phyloP scores from a whole-genome alignment of 1,284 basidiomycete genomes.

The Takashimella koratensis region DNA sequence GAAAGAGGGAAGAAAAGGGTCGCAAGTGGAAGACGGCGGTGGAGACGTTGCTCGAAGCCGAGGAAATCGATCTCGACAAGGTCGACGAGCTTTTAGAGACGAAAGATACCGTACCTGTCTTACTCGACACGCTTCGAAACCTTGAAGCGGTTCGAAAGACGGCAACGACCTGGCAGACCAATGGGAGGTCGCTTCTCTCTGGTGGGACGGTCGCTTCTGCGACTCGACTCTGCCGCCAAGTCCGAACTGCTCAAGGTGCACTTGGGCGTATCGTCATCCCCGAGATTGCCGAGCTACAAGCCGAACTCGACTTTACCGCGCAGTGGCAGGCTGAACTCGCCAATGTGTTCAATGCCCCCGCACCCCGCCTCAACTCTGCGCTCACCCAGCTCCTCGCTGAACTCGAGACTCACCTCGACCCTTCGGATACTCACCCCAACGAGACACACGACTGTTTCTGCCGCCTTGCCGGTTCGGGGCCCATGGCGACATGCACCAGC shows the following conservation, averaged over 20 bases:
- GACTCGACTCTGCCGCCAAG: slow-evolving; percentile 29
- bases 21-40: slow-evolving; percentile 24
- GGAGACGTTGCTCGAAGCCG: slow-evolving; percentile 20
- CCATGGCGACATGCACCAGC: slow-evolving; percentile 32
- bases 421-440: slow-evolving; percentile 30
- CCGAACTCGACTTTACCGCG: slow-evolving; percentile 30
- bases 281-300: slow-evolving; percentile 33
- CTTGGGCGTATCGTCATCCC: slow-evolving; percentile 30
- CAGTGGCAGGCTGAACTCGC: slow-evolving; percentile 25
- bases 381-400: slow-evolving; percentile 26
- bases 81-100: slow-evolving; percentile 25
- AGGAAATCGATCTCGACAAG: slow-evolving; percentile 24
- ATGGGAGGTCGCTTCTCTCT: slow-evolving; percentile 20
- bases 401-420: slow-evolving; percentile 26
- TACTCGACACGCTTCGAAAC: slow-evolving; percentile 29
- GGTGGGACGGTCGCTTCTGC: slow-evolving; percentile 26
- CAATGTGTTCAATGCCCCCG: slow-evolving; percentile 10
- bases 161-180: slow-evolving; percentile 32
- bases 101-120: slow-evolving; percentile 29
- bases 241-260: slow-evolving; percentile 24
- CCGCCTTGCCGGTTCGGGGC: slow-evolving; percentile 9
- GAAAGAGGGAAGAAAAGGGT: slow-evolving; percentile 22
- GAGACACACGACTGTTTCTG: slow-evolving; percentile 33
- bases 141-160: slow-evolving; percentile 38
- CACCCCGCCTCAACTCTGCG: slow-evolving; percentile 17